Conservation (phyloP, 176 grass and related monocot species). For the Paspalum notatum region DNA sequence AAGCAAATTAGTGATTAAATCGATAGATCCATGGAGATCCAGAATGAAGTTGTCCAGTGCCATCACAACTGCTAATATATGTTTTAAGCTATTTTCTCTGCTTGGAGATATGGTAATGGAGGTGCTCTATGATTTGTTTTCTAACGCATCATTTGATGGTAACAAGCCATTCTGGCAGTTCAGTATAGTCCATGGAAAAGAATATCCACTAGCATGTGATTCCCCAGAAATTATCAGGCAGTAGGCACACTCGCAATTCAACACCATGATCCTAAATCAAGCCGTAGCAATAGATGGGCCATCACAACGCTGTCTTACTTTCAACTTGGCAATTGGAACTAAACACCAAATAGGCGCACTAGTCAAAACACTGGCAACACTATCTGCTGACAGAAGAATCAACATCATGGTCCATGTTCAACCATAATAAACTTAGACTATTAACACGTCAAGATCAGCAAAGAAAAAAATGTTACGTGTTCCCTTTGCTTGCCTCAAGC, state of each 20-base stretch:
- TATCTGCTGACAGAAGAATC: background rate
- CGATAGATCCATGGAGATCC: background rate
- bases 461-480: background rate
- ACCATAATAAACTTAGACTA: background rate
- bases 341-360: background rate
- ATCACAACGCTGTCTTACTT: background rate
- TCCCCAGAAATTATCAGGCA: background rate
- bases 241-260: background rate
- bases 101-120: constrained; percentile 13
- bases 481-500: constrained; percentile 1
- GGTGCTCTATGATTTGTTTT: constrained; percentile 1
- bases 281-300: background rate
- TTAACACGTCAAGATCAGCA: background rate
- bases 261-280: constrained; percentile 15
- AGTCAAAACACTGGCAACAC: background rate
- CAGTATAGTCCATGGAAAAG: background rate
- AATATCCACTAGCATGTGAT: too few species aligned
- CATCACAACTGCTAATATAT: constrained; percentile 22
- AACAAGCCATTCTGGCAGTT: background rate
- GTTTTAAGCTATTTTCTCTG: background rate
- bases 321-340: background rate
- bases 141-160: background rate
- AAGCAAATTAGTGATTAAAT: background rate
- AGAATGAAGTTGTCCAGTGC: background rate
- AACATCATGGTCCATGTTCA: background rate